These are phyloP conservation scores for Plectosphaerella sp. DNA, from an alignment of 2,329 filamentous ascomycete species.

Conservation along the genomic window DNA sequence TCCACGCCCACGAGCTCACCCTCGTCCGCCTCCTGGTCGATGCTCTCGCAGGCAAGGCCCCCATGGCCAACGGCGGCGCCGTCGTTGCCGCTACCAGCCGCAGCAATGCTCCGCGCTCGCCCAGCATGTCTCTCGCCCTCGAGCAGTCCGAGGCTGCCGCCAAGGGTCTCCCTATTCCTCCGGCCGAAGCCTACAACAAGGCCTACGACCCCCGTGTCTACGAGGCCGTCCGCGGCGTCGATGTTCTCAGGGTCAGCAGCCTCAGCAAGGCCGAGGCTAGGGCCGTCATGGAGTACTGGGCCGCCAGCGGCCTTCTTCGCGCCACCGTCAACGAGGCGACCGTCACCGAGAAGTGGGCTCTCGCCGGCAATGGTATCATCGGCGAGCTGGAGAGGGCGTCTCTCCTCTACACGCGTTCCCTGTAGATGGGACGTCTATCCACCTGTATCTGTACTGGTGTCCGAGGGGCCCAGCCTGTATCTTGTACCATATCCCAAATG, in stretches of 20 bases:
- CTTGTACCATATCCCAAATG: background rate
- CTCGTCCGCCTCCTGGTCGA: conserved; percentile 72
- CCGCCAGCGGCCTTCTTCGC: conserved; percentile 74
- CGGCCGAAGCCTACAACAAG: conserved; percentile 48
- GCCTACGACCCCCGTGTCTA: conserved; percentile 55
- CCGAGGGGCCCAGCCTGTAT: background rate
- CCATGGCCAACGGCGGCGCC: conserved; percentile 69
- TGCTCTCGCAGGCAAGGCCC: conserved; percentile 57
- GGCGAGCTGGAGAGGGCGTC: conserved; percentile 77
- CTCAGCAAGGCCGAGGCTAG: conserved; percentile 71
- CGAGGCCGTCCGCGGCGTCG: conserved; percentile 43
- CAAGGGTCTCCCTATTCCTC: conserved; percentile 26
- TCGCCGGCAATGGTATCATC: conserved; percentile 76
- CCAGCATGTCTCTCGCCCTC: conserved; percentile 66
- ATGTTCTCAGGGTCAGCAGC: conserved; percentile 57
- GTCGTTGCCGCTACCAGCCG: conserved; percentile 70
- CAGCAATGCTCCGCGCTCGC: conserved; percentile 62
- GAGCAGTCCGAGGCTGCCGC: conserved; percentile 45
- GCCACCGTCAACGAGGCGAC: conserved; percentile 63
- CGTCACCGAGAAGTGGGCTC: conserved; percentile 78
- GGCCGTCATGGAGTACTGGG: conserved; percentile 89
- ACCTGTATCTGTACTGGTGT: conserved; percentile 1
- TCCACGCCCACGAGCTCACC: conserved; percentile 83
- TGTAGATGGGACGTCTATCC: background rate
- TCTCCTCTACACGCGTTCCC: conserved; percentile 18